These are phyloP conservation scores for Botrytis aclada DNA, from an alignment of 2,329 filamentous ascomycete genomes.

Conservation along the genomic window DNA sequence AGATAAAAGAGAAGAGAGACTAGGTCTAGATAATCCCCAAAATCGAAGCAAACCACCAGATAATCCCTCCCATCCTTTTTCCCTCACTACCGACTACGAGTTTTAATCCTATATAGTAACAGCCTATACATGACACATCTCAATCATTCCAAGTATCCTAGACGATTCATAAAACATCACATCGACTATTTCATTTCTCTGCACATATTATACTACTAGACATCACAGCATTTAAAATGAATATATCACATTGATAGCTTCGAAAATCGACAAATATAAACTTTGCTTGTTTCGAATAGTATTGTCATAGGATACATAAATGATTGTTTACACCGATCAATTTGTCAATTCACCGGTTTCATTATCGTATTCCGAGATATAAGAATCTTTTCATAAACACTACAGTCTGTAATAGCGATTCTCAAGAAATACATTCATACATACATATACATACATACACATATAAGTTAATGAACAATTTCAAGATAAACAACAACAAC, in stretches of 20 bases:
- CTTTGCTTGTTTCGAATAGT: not conserved
- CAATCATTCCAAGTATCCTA: not conserved
- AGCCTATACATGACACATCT: not conserved
- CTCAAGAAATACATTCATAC: not conserved
- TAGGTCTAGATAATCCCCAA: not conserved
- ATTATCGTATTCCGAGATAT: not conserved
- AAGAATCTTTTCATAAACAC: not conserved
- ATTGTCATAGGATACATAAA: not conserved
- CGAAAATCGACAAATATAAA: not conserved
- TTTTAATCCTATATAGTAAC: not conserved
- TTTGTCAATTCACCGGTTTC: too few relatives aligned
- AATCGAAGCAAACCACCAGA: not conserved
- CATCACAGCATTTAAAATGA: not conserved
- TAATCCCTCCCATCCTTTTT: not conserved
- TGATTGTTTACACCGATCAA: too few relatives aligned
- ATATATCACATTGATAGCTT: accelerated
- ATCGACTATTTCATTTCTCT: not conserved
- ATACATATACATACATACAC: not conserved
- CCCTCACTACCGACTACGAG: not conserved
- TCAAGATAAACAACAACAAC: not conserved
- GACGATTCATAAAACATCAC: not conserved
- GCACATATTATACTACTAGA: not conserved
- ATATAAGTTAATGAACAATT: not conserved
- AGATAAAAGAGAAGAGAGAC: not conserved
- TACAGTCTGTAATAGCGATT: not conserved